Conservation (phyloP, 2,329 filamentous ascomycete species). For the Lachnellula occidentalis region DNA sequence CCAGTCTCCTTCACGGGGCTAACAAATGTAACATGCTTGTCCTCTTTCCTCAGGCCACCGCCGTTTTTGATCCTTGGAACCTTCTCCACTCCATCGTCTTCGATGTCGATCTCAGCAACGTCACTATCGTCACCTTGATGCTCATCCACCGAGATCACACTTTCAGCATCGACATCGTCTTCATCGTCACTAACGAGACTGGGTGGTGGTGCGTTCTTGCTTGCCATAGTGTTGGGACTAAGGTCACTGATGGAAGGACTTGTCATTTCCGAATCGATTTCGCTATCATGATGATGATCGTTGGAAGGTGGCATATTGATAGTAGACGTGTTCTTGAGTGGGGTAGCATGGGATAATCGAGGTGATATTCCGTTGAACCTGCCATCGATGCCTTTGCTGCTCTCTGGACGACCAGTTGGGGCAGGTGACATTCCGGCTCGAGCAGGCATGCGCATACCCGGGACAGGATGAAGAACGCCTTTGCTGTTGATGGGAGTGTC, state of each 20-base stretch:
- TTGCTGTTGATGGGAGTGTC: conserved; percentile 34
- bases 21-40: conserved; percentile 34
- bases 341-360: conserved; percentile 33
- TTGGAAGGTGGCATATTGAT: conserved; percentile 17
- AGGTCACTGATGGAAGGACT: conserved; percentile 56
- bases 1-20: conserved; percentile 26
- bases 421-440: conserved; percentile 50
- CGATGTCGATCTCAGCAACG: conserved; percentile 56
- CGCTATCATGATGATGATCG: conserved; percentile 12
- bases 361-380: conserved; percentile 37
- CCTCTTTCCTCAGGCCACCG: conserved; percentile 27
- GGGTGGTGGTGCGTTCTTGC: conserved; percentile 61
- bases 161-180: conserved; percentile 57
- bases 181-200: conserved; percentile 77
- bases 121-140: conserved; percentile 53
- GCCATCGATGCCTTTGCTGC: conserved; percentile 49
- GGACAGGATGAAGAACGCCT: conserved; percentile 32
- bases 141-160: conserved; percentile 38
- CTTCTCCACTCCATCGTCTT: conserved; percentile 40
- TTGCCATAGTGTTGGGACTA: conserved; percentile 63
- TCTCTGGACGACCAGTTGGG: conserved; percentile 43
- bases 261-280: conserved; percentile 32
- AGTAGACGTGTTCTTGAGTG: conserved; percentile 18
- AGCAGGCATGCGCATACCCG: conserved; percentile 53
- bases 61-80: conserved; percentile 21